These are phyloP conservation scores for Fusarium drepaniforme DNA, from an alignment of 2,329 filamentous ascomycete genomes.

Conservation along the genomic window DNA sequence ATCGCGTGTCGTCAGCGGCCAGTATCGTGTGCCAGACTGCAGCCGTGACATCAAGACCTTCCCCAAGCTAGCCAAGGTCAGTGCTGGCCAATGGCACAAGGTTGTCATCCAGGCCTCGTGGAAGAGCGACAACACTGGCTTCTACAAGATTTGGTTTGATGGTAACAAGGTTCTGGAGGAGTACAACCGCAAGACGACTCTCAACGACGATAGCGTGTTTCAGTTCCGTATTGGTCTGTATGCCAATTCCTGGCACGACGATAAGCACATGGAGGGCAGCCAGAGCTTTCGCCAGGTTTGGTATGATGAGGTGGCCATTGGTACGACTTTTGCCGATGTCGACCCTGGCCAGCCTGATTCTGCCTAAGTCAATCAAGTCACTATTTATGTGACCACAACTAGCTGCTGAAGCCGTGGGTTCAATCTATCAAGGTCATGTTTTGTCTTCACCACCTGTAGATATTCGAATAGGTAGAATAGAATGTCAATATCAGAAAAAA, in stretches of 20 bases:
- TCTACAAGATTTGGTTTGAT: conserved; percentile 61
- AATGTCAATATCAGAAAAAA: not conserved
- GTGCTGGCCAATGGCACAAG: conserved; percentile 59
- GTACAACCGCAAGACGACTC: conserved; percentile 56
- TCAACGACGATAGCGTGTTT: conserved; percentile 57
- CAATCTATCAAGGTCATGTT: not conserved
- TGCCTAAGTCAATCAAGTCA: not conserved
- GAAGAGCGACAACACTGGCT: conserved; percentile 57
- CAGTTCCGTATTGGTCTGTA: conserved; percentile 63
- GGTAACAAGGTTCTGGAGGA: conserved; percentile 57
- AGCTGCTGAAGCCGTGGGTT: not conserved
- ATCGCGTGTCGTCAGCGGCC: conserved; percentile 51
- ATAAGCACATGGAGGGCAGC: conserved; percentile 52
- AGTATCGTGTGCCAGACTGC: conserved; percentile 44
- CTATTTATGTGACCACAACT: not conserved
- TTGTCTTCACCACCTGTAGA: not conserved
- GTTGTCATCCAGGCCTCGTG: conserved; percentile 60
- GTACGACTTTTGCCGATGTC: conserved; percentile 50
- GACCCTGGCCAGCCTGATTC: conserved; percentile 22
- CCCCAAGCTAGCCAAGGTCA: conserved; percentile 52
- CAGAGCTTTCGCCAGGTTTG: conserved; percentile 61
- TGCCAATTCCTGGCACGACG: conserved; percentile 63
- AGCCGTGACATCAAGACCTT: conserved; percentile 33
- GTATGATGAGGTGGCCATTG: conserved; percentile 62
- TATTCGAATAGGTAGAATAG: not conserved